Conservation (phyloP, 2,329 filamentous ascomycete genomes). For the Sclerotinia trifoliorum region DNA sequence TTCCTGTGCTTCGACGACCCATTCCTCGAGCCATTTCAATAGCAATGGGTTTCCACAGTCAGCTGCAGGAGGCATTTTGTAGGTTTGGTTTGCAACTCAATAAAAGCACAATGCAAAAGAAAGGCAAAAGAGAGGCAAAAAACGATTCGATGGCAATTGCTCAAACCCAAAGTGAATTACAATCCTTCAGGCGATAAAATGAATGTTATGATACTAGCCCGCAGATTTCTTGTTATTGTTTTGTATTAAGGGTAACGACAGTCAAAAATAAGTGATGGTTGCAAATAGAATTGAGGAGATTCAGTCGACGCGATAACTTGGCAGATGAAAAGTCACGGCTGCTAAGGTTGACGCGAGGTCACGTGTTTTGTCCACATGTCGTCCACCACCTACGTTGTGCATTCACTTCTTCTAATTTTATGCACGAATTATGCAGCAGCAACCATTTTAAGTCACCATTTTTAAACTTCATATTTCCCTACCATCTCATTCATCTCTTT, state of each 20-base stretch:
- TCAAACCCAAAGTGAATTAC: background rate
- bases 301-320: constrained; percentile 4
- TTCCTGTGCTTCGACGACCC: constrained; percentile 67
- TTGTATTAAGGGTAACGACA: background rate
- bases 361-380: background rate
- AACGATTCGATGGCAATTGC: background rate
- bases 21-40: constrained; percentile 73
- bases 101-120: background rate
- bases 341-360: background rate
- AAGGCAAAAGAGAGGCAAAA: background rate
- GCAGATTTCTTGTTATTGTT: background rate
- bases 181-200: background rate
- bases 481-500: too few species aligned
- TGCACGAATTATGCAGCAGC: background rate
- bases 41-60: constrained; percentile 61
- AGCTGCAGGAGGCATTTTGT: constrained; percentile 10
- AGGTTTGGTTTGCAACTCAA: background rate
- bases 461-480: too few species aligned
- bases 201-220: background rate
- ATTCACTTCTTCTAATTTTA: background rate
- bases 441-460: too few species aligned
- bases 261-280: background rate
- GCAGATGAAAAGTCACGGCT: background rate
- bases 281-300: background rate
- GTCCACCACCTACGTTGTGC: background rate